These are phyloP conservation scores for Cordyceps farinosa DNA, from an alignment of 2,329 filamentous ascomycete genomes.

Conservation along the genomic window DNA sequence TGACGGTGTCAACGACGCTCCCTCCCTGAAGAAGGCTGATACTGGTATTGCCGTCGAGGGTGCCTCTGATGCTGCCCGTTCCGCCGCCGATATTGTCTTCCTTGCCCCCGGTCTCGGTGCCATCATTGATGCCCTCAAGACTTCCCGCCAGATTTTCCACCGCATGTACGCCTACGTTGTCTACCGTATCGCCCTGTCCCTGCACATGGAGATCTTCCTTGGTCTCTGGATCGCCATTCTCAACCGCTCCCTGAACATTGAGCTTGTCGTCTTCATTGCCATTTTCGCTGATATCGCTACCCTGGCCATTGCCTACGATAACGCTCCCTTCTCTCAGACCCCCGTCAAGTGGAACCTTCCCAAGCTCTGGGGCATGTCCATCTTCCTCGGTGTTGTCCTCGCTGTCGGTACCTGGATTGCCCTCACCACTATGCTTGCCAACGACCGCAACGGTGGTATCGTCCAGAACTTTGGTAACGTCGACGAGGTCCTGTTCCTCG, in stretches of 20 bases:
- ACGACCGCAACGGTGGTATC: slow-evolving; percentile 71
- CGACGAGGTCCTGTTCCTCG: slow-evolving; percentile 80
- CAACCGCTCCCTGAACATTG: slow-evolving; percentile 78
- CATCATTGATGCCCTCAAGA: slow-evolving; percentile 90
- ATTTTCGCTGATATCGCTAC: slow-evolving; percentile 94
- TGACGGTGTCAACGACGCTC: slow-evolving; percentile 92
- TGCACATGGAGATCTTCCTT: slow-evolving; percentile 88
- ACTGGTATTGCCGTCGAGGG: slow-evolving; percentile 94
- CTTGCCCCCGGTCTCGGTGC: slow-evolving; percentile 85
- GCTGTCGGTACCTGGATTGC: slow-evolving; percentile 85
- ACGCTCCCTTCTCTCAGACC: slow-evolving; percentile 78
- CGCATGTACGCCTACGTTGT: slow-evolving; percentile 96
- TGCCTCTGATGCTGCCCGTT: slow-evolving; percentile 85
- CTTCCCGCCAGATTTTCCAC: slow-evolving; percentile 91
- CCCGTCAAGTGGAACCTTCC: slow-evolving; percentile 95
- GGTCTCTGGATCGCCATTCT: slow-evolving; percentile 88
- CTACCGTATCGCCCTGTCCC: slow-evolving; percentile 88
- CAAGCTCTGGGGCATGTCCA: slow-evolving; percentile 90
- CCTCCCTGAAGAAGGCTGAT: slow-evolving; percentile 91
- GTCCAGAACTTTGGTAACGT: slow-evolving; percentile 83
- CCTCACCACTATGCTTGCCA: slow-evolving; percentile 76
- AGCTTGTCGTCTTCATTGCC: slow-evolving; percentile 88
- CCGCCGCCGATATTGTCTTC: slow-evolving; percentile 91
- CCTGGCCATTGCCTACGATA: slow-evolving; percentile 89
- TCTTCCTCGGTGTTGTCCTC: slow-evolving; percentile 76